Percentiles rank a stretch among this genome's conserved stretches.
phyloP scores from a whole-genome alignment of 2,329 filamentous ascomycete species.

The Dactylellina haptotyla region DNA sequence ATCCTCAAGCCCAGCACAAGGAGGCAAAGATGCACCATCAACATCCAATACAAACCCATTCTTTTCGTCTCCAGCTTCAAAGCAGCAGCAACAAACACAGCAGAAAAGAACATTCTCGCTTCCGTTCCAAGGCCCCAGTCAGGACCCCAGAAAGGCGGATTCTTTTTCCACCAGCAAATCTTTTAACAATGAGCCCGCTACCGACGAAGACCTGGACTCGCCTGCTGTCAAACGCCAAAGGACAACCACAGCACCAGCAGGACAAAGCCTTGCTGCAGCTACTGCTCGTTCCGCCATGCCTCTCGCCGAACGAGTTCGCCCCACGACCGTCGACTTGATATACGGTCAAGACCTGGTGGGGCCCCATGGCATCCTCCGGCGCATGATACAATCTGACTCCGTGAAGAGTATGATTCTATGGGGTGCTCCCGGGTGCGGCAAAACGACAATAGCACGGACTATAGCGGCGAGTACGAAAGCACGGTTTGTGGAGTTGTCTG shows the following conservation, averaged over 20 bases:
- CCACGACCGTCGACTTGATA: conserved; percentile 82
- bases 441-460: conserved; percentile 90
- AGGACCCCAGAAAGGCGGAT: conserved; percentile 19
- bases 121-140: conserved; percentile 24
- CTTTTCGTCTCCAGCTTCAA: conserved; percentile 22
- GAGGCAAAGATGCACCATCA: not conserved
- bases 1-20: conserved; percentile 19
- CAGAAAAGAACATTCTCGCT: conserved; percentile 38
- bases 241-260: conserved; percentile 62
- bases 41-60: conserved; percentile 4
- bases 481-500: conserved; percentile 95
- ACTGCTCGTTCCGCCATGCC: conserved; percentile 72
- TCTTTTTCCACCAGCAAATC: not conserved
- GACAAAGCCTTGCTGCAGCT: conserved; percentile 72
- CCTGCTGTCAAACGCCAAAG: conserved; percentile 33
- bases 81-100: conserved; percentile 13
- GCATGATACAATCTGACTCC: conserved; percentile 83
- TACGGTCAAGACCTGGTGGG: conserved; percentile 93
- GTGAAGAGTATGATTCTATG: conserved; percentile 97
- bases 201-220: conserved; percentile 54
- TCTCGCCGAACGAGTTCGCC: conserved; percentile 92
- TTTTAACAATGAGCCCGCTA: conserved; percentile 11
- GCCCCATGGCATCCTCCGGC: conserved; percentile 80
- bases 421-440: conserved; percentile 82
- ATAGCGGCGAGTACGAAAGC: conserved; percentile 84